A percentile compares a stretch with the other conserved stretches of the same genome.
Conservation (phyloP, 805 yeast genomes). For the Saccharomyces jurei region DNA sequence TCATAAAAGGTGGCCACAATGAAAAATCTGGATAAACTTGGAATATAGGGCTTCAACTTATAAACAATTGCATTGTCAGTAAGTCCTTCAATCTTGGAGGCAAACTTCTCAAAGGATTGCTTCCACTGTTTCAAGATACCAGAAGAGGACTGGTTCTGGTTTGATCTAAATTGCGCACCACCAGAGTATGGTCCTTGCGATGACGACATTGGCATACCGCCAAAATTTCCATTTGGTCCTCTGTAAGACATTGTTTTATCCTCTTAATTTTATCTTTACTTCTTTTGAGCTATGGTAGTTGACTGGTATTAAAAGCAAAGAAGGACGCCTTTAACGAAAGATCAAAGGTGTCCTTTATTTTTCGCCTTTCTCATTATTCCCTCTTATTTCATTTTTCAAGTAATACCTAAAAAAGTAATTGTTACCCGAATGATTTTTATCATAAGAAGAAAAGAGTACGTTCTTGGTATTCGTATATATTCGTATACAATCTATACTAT, state of each 20-base stretch:
- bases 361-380: constrained; percentile 5
- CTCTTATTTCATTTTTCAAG: background rate
- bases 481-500: background rate
- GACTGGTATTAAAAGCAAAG: constrained; percentile 1
- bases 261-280: background rate
- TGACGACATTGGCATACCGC: constrained; percentile 29
- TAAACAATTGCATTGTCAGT: constrained; percentile 44
- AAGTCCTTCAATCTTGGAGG: constrained; percentile 46
- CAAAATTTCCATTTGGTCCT: constrained; percentile 12
- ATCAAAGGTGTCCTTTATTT: constrained; percentile 2
- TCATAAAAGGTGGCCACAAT: constrained; percentile 92
- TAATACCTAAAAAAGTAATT: background rate
- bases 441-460: background rate
- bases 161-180: constrained; percentile 60
- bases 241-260: constrained; percentile 17
- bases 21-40: constrained; percentile 79
- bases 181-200: constrained; percentile 71
- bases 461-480: background rate
- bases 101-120: constrained; percentile 36
- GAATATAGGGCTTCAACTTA: constrained; percentile 62
- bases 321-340: constrained; percentile 1
- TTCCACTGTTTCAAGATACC: constrained; percentile 81
- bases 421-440: background rate
- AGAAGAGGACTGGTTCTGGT: constrained; percentile 64
- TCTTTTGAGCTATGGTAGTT: background rate